phyloP scores from a whole-genome alignment of 371 early-diverging fungal species.

The Haplosporangium sp. region DNA sequence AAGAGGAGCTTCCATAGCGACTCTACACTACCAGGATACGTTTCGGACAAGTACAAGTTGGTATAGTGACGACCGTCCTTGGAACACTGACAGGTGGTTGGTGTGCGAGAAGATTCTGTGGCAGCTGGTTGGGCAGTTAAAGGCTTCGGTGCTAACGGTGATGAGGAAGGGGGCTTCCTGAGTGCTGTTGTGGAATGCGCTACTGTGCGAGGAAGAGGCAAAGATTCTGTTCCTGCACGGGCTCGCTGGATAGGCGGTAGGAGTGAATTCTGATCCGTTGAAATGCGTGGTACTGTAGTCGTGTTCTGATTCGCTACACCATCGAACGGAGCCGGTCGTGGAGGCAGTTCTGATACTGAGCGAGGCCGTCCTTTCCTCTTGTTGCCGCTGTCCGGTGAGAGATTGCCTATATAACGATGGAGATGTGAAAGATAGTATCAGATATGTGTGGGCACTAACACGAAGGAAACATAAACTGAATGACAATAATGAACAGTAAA shows the following conservation, averaged over 20 bases:
- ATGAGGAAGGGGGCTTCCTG: background rate
- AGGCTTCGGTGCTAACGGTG: background rate
- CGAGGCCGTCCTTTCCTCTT: constrained; percentile 23
- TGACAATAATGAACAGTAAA: too few relatives aligned
- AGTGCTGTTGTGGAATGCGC: background rate
- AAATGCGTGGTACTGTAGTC: constrained; percentile 2
- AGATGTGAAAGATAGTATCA: background rate
- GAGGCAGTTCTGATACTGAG: constrained; percentile 33
- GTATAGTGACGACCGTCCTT: constrained; percentile 62
- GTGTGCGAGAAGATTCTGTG: constrained; percentile 2
- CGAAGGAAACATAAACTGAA: too few relatives aligned
- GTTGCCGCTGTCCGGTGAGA: background rate
- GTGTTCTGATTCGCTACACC: constrained; percentile 5
- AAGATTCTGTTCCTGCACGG: constrained; percentile 17
- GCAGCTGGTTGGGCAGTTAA: background rate
- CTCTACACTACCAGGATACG: constrained; percentile 61
- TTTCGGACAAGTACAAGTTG: constrained; percentile 61
- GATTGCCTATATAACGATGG: background rate
- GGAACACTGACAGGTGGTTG: constrained; percentile 61
- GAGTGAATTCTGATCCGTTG: constrained; percentile 12
- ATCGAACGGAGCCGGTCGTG: constrained; percentile 26
- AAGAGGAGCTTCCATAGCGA: constrained; percentile 63
- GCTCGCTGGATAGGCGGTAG: background rate
- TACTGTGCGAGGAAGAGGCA: background rate
- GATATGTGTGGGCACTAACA: too few relatives aligned